phyloP scores from a whole-genome alignment of 306 rosid genomes.

The Medicago lupulina region DNA sequence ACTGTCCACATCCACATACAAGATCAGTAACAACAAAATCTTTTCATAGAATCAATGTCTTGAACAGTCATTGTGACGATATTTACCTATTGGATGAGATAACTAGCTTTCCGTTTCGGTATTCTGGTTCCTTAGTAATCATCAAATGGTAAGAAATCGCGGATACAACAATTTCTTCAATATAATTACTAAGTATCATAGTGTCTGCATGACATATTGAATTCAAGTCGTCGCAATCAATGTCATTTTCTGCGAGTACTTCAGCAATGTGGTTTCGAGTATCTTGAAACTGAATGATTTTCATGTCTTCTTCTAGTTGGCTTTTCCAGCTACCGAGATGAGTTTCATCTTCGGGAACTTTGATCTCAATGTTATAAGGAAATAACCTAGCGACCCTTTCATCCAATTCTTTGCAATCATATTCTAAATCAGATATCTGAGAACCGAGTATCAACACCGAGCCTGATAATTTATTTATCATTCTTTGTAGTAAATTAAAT shows the following conservation, averaged over 20 bases:
- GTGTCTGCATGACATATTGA: slow-evolving; percentile 75
- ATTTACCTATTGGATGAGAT: slow-evolving; percentile 79
- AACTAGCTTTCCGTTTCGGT: slow-evolving; percentile 90
- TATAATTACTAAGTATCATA: slow-evolving; percentile 60
- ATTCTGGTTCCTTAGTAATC: slow-evolving; percentile 69
- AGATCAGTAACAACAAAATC: slow-evolving; percentile 39
- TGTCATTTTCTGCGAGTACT: slow-evolving; percentile 85
- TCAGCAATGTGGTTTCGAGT: slow-evolving; percentile 88
- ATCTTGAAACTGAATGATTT: slow-evolving; percentile 71
- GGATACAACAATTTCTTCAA: slow-evolving; percentile 82
- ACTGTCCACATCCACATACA: slow-evolving; percentile 56
- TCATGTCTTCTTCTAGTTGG: slow-evolving; percentile 77
- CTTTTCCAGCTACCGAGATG: slow-evolving; percentile 67
- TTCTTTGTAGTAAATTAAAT: slow-evolving; percentile 66
- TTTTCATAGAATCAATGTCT: slow-evolving; percentile 3
- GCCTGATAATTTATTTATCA: slow-evolving; percentile 80
- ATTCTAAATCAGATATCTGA: slow-evolving; percentile 55
- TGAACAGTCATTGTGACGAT: slow-evolving; percentile 18
- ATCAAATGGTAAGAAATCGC: slow-evolving; percentile 80
- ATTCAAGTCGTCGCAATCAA: slow-evolving; percentile 79
- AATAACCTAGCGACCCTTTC: slow-evolving; percentile 64
- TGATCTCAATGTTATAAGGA: slow-evolving; percentile 68
- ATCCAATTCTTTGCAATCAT: slow-evolving; percentile 56
- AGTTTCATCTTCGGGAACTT: slow-evolving; percentile 78
- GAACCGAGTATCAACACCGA: slow-evolving; percentile 86